Conservation (phyloP, 495 filamentous ascomycete species). For the Cenococcum geophilum region DNA sequence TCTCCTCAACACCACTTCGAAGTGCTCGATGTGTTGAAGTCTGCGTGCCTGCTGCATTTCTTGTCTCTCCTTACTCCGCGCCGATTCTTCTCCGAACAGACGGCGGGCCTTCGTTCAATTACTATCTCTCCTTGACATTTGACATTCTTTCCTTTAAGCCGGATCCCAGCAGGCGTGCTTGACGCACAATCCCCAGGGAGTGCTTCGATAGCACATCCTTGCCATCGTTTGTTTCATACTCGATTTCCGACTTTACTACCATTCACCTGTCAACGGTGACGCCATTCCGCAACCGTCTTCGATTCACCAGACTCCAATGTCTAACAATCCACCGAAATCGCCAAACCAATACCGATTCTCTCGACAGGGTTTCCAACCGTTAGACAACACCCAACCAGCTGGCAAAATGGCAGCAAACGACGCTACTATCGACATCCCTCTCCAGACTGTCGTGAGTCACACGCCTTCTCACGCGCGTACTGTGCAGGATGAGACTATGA, state of each 20-base stretch:
- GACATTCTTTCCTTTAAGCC: neutral
- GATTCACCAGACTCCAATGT: conserved; percentile 3
- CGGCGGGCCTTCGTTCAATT: conserved; percentile 26
- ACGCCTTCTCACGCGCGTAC: conserved; percentile 25
- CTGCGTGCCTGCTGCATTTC: conserved; percentile 2
- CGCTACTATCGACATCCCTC: conserved; percentile 24
- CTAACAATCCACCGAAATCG: conserved; percentile 12
- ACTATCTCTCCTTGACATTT: neutral
- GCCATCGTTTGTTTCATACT: neutral
- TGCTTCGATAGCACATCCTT: conserved; percentile 2
- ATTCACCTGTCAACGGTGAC: conserved; percentile 1
- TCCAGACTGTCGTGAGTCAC: conserved; percentile 32
- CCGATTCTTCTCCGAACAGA: conserved; percentile 10
- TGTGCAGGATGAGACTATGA: conserved; percentile 17
- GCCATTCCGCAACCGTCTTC: neutral
- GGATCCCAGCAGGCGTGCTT: conserved; percentile 10
- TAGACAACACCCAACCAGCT: conserved; percentile 14
- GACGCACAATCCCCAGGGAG: conserved; percentile 19
- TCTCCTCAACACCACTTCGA: neutral
- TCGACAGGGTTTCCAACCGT: conserved; percentile 34
- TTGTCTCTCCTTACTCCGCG: conserved; percentile 1
- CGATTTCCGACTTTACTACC: neutral
- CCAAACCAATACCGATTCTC: conserved; percentile 30
- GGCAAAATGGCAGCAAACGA: conserved; percentile 24
- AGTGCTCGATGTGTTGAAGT: conserved; percentile 3